A percentile compares a stretch with the other conserved stretches of the same genome.
These are phyloP conservation scores for Nemania sp. DNA, from an alignment of 2,329 filamentous ascomycete genomes.

Conservation along the genomic window DNA sequence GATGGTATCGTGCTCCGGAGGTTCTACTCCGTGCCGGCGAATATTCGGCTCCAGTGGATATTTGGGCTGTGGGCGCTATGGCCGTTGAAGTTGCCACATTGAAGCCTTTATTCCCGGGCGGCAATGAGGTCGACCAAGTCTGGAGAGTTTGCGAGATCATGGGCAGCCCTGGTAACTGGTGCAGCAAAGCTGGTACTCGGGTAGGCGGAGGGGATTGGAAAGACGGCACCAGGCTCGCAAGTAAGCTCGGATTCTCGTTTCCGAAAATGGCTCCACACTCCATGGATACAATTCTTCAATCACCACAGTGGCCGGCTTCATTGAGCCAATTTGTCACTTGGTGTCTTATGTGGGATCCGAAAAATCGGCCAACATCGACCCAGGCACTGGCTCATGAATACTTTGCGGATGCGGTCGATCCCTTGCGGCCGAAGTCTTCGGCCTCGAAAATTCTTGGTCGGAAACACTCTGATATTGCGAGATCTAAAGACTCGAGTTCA, in stretches of 20 bases:
- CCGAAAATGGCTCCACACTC: slow-evolving; percentile 98
- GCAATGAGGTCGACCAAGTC: slow-evolving; percentile 98
- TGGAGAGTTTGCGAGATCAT: slow-evolving; percentile 99
- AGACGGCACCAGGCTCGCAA: slow-evolving; percentile 87
- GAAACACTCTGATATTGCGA: slow-evolving; percentile 84
- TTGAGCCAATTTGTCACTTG: slow-evolving; percentile 94
- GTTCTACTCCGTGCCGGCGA: slow-evolving; percentile 91
- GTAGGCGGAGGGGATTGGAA: slow-evolving; percentile 98
- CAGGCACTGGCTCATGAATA: slow-evolving; percentile 97
- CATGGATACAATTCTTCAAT: slow-evolving; percentile 89
- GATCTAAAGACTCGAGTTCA: slow-evolving; percentile 64
- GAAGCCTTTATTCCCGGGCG: slow-evolving; percentile 94
- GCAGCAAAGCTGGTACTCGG: slow-evolving; percentile 82
- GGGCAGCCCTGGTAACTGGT: slow-evolving; percentile 98
- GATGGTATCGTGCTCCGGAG: slow-evolving; percentile 97
- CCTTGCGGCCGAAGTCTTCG: slow-evolving; percentile 87
- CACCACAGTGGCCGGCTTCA: slow-evolving; percentile 87
- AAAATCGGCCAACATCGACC: slow-evolving; percentile 83
- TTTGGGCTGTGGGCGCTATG: slow-evolving; percentile 98
- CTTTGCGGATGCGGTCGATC: slow-evolving; percentile 89
- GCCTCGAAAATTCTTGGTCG: slow-evolving; percentile 81
- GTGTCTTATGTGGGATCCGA: slow-evolving; percentile 99
- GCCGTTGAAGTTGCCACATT: slow-evolving; percentile 95
- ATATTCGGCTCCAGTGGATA: slow-evolving; percentile 96
- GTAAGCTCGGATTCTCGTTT: slow-evolving; percentile 97